A percentile compares a stretch with the other conserved stretches of the same genome.
Conservation (phyloP, 2,329 filamentous ascomycete genomes). For the Xylariaceae sp. region DNA sequence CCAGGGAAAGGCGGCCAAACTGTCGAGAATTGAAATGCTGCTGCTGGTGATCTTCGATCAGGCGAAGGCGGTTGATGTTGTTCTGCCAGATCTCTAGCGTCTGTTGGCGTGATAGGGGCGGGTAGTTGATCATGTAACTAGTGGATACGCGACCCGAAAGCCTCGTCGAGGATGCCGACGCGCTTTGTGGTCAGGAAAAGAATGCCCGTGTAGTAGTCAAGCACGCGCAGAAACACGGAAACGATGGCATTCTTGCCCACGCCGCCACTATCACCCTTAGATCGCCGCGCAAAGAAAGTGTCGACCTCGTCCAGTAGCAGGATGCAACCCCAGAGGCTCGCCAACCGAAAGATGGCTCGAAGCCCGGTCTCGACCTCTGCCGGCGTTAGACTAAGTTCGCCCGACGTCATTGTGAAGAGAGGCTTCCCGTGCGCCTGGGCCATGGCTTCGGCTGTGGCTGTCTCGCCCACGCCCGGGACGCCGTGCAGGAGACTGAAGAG, state of each 20-base stretch:
- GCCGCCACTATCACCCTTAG: no score
- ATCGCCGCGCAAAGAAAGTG: slow-evolving; percentile 11
- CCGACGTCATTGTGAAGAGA: slow-evolving; percentile 11
- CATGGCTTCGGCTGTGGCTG: slow-evolving; percentile 12
- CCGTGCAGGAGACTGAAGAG: slow-evolving; percentile 15
- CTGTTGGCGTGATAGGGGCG: slow-evolving; percentile 10
- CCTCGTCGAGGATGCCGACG: slow-evolving; percentile 36
- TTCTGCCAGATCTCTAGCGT: slow-evolving; percentile 12
- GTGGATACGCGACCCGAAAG: slow-evolving; percentile 33
- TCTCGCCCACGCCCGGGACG: slow-evolving; percentile 15
- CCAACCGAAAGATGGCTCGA: slow-evolving; percentile 13
- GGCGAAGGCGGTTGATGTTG: slow-evolving; percentile 9
- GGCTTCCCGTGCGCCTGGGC: slow-evolving; percentile 10
- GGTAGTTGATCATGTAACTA: slow-evolving; percentile 31
- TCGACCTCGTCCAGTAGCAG: slow-evolving; percentile 17
- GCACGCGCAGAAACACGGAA: slow-evolving; percentile 30
- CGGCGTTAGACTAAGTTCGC: slow-evolving; percentile 29
- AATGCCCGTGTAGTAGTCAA: slow-evolving; percentile 34
- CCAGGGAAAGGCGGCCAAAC: no score
- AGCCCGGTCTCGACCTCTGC: slow-evolving; percentile 23
- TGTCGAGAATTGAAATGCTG: no score
- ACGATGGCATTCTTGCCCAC: slow-evolving; percentile 13
- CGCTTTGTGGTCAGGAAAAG: slow-evolving; percentile 38
- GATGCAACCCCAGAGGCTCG: slow-evolving; percentile 14
- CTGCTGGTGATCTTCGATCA: slow-evolving; percentile 3